These are phyloP conservation scores for Fusarium verticillioides DNA, from an alignment of 2,329 filamentous ascomycete species.

Conservation along the genomic window DNA sequence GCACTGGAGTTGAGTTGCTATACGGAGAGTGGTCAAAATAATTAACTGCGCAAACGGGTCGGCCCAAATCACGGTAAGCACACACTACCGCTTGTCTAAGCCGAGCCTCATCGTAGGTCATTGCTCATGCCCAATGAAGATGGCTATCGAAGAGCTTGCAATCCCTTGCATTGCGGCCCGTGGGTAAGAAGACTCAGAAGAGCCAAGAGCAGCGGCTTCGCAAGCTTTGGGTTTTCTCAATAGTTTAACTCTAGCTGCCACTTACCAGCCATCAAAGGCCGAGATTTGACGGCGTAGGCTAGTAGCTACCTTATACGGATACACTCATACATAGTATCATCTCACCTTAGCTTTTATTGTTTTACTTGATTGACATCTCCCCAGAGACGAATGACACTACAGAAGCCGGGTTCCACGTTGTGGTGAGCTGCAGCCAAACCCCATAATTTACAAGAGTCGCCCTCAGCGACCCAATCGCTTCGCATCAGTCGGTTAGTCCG, in stretches of 20 bases:
- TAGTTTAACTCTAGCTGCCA: conserved; percentile 12
- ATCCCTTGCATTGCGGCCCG: neutral
- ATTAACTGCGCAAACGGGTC: conserved; percentile 9
- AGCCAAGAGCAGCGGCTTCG: conserved; percentile 1
- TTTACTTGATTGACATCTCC: conserved; percentile 33
- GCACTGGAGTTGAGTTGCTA: conserved; percentile 12
- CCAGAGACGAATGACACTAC: conserved; percentile 38
- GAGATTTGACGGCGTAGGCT: neutral
- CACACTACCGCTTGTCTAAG: conserved; percentile 33
- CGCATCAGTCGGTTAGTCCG: conserved; percentile 31
- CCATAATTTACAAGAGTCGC: conserved; percentile 42
- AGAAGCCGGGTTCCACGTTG: conserved; percentile 31
- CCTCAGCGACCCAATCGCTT: conserved; percentile 39
- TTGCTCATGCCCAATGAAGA: conserved; percentile 1
- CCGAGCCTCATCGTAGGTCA: conserved; percentile 24
- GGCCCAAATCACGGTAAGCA: neutral
- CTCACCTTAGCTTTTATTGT: conserved; percentile 21
- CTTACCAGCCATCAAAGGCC: conserved; percentile 12
- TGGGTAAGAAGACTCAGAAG: neutral
- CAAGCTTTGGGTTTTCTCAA: conserved; percentile 1
- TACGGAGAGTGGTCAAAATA: conserved; percentile 6
- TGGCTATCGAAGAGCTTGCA: conserved; percentile 7
- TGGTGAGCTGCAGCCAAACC: conserved; percentile 36
- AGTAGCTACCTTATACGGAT: neutral
- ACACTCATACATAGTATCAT: conserved; percentile 4